Percentiles rank a stretch among this genome's conserved stretches.
Conservation (phyloP, 1,139 yeast genomes). For the Geotrichum restrictum region DNA sequence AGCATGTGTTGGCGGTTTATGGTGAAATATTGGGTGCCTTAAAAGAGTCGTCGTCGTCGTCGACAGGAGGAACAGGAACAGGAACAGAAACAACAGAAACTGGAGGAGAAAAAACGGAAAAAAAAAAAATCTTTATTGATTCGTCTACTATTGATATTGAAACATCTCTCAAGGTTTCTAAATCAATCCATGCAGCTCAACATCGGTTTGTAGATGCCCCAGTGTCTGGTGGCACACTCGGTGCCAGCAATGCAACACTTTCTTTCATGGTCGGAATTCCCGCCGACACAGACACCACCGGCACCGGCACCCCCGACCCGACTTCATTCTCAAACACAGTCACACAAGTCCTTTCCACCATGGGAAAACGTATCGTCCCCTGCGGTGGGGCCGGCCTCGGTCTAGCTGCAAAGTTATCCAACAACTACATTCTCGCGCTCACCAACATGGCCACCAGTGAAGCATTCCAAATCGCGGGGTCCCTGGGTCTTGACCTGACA, state of each 20-base stretch:
- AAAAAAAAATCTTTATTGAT: constrained; percentile 41
- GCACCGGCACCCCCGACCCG: too few species aligned
- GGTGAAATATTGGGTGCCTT: constrained; percentile 40
- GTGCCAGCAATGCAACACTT: constrained; percentile 54
- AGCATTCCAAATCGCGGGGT: constrained; percentile 55
- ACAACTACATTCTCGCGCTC: constrained; percentile 56
- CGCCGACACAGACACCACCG: too few species aligned
- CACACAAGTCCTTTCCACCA: constrained; percentile 45
- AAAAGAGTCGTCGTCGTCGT: background rate
- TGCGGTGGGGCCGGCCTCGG: constrained; percentile 59
- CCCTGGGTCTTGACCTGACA: constrained; percentile 50
- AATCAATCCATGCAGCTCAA: constrained; percentile 23
- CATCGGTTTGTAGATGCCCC: constrained; percentile 51
- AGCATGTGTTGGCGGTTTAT: constrained; percentile 49
- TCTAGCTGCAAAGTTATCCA: constrained; percentile 56
- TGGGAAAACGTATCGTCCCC: constrained; percentile 55
- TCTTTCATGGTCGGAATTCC: constrained; percentile 54
- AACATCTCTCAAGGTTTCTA: constrained; percentile 44
- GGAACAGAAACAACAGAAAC: too few species aligned
- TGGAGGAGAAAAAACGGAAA: too few species aligned
- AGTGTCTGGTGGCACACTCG: constrained; percentile 60
- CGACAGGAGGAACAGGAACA: too few species aligned
- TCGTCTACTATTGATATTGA: constrained; percentile 56
- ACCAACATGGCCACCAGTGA: constrained; percentile 60
- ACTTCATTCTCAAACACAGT: too few species aligned